Conservation (phyloP, 768 basidiomycete genomes). For the Porpolomopsis calyptriformis region DNA sequence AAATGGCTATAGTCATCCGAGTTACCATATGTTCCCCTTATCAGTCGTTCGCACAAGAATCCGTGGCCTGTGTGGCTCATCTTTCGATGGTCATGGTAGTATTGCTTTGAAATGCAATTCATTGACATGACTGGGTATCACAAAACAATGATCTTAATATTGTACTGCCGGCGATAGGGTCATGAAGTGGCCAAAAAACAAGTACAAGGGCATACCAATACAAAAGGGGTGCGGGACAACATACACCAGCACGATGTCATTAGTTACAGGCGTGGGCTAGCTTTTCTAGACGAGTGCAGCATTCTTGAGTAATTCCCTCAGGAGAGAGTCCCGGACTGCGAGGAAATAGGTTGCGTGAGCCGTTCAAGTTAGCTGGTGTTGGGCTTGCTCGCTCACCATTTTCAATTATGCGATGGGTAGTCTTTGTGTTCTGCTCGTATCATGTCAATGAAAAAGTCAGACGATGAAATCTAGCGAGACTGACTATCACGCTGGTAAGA, state of each 20-base stretch:
- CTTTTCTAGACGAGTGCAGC: constrained; percentile 49
- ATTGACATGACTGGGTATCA: no score
- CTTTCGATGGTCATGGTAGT: no score
- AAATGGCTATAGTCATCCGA: not conserved
- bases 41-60: no score
- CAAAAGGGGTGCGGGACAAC: not conserved
- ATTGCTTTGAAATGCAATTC: no score
- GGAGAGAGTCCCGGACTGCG: constrained; percentile 63
- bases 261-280: not conserved
- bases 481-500: constrained; percentile 70
- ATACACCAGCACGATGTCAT: not conserved
- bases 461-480: constrained; percentile 14
- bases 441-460: constrained; percentile 2
- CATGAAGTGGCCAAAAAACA: no score
- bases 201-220: no score
- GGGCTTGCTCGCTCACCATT: constrained; percentile 42
- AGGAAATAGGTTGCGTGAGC: constrained; percentile 11
- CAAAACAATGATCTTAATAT: no score
- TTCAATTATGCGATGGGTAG: constrained; percentile 74
- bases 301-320: constrained; percentile 64
- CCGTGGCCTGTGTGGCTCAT: no score
- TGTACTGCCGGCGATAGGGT: no score
- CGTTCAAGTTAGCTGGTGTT: constrained; percentile 7
- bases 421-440: constrained; percentile 58
- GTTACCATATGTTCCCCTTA: no score